Conservation (phyloP, 192 early-diverging fungal species). For the Rhizoclosmatium sp. region DNA sequence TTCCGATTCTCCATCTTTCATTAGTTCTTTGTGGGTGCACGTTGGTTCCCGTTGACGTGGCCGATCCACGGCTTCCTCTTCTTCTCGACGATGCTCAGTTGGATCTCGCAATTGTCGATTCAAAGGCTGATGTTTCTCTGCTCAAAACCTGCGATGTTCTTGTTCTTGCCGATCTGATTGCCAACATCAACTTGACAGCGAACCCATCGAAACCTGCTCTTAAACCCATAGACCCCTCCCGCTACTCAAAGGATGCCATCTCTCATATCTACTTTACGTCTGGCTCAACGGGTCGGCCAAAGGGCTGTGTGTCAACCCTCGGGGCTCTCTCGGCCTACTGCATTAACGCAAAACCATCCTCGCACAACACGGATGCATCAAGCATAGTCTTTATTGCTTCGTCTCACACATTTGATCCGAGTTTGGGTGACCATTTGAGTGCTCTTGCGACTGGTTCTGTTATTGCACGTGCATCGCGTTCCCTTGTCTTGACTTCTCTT, state of each 20-base stretch:
- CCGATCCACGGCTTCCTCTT: constrained; percentile 46
- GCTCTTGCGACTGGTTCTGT: constrained; percentile 38
- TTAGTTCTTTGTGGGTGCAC: constrained; percentile 11
- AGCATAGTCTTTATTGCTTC: constrained; percentile 45
- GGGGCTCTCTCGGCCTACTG: constrained; percentile 39
- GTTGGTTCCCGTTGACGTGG: constrained; percentile 43
- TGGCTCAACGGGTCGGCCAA: constrained; percentile 48
- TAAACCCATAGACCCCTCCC: constrained; percentile 2
- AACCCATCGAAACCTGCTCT: not conserved
- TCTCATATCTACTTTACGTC: constrained; percentile 49
- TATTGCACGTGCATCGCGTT: constrained; percentile 31
- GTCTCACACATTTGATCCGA: constrained; percentile 49
- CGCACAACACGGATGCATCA: constrained; percentile 18
- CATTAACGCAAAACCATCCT: constrained; percentile 30
- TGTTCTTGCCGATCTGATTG: not conserved
- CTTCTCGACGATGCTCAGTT: constrained; percentile 45
- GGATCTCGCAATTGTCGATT: not conserved
- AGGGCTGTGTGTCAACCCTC: constrained; percentile 46
- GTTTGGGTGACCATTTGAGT: constrained; percentile 41
- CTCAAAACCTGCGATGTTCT: not conserved
- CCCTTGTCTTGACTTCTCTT: constrained; percentile 17
- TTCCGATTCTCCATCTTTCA: constrained; percentile 33
- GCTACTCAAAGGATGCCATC: constrained; percentile 6
- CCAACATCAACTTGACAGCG: not conserved
- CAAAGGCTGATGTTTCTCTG: not conserved